These are phyloP conservation scores for Eucalyptus victrix DNA, from an alignment of 345 rosid species.

Conservation along the genomic window DNA sequence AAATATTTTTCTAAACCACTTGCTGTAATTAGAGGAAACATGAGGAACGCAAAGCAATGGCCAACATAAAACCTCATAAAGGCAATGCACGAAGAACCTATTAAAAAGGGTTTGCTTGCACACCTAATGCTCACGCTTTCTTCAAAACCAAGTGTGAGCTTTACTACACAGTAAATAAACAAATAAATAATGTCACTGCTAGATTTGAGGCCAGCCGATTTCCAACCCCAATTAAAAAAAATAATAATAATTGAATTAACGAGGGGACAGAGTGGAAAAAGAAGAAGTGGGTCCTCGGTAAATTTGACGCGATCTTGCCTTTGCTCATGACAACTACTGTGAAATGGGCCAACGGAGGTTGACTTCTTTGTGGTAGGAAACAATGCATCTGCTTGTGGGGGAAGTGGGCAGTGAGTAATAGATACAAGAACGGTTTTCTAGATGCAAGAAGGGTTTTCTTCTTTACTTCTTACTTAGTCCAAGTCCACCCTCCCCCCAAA, in stretches of 20 bases:
- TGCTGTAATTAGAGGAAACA: neutral
- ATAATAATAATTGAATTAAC: neutral
- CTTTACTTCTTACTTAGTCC: neutral
- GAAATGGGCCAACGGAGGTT: neutral
- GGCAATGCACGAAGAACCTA: neutral
- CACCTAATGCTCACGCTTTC: neutral
- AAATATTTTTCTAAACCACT: neutral
- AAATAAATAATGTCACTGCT: neutral
- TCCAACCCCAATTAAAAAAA: neutral
- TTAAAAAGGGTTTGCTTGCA: neutral
- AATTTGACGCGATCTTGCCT: neutral
- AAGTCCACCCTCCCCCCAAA: neutral
- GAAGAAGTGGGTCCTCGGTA: neutral
- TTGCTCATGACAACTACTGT: neutral
- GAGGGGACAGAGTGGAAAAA: neutral
- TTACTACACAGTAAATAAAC: neutral
- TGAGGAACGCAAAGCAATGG: neutral
- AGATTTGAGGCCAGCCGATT: neutral
- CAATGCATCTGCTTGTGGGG: neutral
- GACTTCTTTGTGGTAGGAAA: neutral
- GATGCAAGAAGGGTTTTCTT: neutral
- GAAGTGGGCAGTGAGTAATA: neutral
- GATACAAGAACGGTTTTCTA: no score
- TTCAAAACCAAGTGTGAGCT: neutral
- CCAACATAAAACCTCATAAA: neutral